Evolutionary conservation across 192 early-diverging fungal species (phyloP).

Genomic region (Radiomyces spectabilis): DNA sequence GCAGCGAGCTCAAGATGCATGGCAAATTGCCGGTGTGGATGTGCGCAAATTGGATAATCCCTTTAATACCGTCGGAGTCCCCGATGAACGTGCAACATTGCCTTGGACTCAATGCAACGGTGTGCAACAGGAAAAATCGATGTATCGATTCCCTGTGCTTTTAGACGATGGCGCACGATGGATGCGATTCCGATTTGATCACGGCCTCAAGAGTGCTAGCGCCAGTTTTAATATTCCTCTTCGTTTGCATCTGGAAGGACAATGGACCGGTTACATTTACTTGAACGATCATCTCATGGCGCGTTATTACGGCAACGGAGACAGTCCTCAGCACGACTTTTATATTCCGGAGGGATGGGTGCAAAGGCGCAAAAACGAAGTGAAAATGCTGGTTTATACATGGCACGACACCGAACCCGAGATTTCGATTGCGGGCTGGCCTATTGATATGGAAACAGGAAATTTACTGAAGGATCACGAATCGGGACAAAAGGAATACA

Average conservation of each 20-base stretch:
- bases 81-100: slow-evolving; percentile 44
- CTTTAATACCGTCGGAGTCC: slow-evolving; percentile 66
- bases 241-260: slow-evolving; percentile 57
- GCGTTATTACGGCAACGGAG: slow-evolving; percentile 62
- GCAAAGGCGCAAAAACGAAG: slow-evolving; percentile 25
- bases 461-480: not conserved
- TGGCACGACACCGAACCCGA: slow-evolving; percentile 21
- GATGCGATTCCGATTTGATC: slow-evolving; percentile 27
- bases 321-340: slow-evolving; percentile 62
- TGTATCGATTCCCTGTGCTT: slow-evolving; percentile 5
- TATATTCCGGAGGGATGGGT: slow-evolving; percentile 52
- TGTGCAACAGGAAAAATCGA: not conserved
- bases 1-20: slow-evolving; percentile 39
- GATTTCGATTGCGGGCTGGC: slow-evolving; percentile 17
- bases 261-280: slow-evolving; percentile 58
- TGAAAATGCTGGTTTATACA: slow-evolving; percentile 41
- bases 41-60: slow-evolving; percentile 47
- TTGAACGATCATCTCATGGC: slow-evolving; percentile 61
- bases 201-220: not conserved
- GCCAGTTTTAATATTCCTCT: slow-evolving; percentile 51
- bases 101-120: not conserved
- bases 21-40: slow-evolving; percentile 74
- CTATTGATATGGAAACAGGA: slow-evolving; percentile 10
- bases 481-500: slow-evolving; percentile 2
- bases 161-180: slow-evolving; percentile 21